A percentile compares a stretch with the other conserved stretches of the same genome.
These are phyloP conservation scores for Magnaporthales sp. DNA, from an alignment of 2,329 filamentous ascomycete species.

Conservation along the genomic window DNA sequence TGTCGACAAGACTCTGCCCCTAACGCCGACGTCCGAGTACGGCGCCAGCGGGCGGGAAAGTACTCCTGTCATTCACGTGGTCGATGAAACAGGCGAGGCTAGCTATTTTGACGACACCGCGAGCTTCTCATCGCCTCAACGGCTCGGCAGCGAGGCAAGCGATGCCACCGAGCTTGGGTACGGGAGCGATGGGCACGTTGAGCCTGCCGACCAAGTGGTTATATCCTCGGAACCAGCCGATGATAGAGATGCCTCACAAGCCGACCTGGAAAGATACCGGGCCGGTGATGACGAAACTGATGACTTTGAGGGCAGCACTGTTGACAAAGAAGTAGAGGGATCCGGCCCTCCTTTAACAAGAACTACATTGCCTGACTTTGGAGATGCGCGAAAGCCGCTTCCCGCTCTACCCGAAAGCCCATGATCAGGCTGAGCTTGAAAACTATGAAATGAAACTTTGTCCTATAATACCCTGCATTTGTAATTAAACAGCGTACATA, in stretches of 20 bases:
- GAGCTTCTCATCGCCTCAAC: background rate
- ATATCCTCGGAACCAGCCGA: background rate
- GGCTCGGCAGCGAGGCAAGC: background rate
- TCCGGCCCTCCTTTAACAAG: constrained; percentile 8
- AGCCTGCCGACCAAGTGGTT: background rate
- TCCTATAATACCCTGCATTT: background rate
- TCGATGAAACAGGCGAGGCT: constrained; percentile 8
- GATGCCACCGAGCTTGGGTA: background rate
- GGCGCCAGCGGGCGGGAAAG: constrained; percentile 10
- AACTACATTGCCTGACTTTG: constrained; percentile 12
- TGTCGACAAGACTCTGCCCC: constrained; percentile 22
- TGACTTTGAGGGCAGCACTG: background rate
- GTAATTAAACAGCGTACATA: background rate
- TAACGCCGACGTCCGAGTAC: constrained; percentile 21
- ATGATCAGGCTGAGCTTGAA: constrained; percentile 12
- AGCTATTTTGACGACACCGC: constrained; percentile 6
- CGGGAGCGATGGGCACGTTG: background rate
- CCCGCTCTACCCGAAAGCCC: constrained; percentile 24
- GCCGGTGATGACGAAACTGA: background rate
- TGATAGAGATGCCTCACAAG: background rate
- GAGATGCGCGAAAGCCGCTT: constrained; percentile 19
- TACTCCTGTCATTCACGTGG: constrained; percentile 14
- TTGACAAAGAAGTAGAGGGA: background rate
- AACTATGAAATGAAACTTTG: background rate
- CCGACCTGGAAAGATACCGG: background rate